Evolutionary conservation across 2,329 filamentous ascomycete species (phyloP).

Genomic region (Fusarium odoratissimum): DNA sequence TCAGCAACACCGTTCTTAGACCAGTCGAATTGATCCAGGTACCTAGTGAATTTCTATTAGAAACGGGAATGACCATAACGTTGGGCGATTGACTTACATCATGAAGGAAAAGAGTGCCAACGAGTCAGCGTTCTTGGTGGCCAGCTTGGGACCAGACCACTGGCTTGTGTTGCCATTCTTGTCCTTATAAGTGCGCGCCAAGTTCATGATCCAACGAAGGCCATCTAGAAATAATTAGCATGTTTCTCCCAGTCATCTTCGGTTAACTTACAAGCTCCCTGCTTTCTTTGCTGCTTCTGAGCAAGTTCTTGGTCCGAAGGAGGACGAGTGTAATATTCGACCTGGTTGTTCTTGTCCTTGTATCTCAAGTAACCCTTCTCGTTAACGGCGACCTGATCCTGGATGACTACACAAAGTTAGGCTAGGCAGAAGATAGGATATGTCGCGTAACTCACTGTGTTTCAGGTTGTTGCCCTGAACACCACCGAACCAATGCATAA

Average conservation of each 20-base stretch:
- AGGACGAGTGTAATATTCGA: neutral
- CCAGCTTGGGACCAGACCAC: neutral
- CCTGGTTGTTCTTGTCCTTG: neutral
- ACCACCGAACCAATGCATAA: conserved; percentile 13
- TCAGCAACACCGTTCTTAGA: neutral
- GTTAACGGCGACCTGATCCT: neutral
- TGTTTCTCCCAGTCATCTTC: fast-evolving
- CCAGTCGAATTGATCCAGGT: neutral
- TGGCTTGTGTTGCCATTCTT: neutral
- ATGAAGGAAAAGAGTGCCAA: conserved; percentile 4
- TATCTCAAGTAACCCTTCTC: neutral
- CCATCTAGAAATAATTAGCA: neutral
- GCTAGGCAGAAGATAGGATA: too few species aligned
- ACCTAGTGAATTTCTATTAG: neutral
- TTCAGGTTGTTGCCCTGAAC: neutral
- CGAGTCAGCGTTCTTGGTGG: conserved; percentile 5
- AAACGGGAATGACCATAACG: fast-evolving
- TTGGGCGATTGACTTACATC: neutral
- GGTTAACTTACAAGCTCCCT: neutral
- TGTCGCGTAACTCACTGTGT: neutral
- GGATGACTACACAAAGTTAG: neutral
- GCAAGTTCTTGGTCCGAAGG: neutral
- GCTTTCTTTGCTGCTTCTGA: neutral
- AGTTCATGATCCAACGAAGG: neutral
- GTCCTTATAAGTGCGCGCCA: neutral